Percentiles rank a stretch among this genome's conserved stretches.
These are phyloP conservation scores for Capronia americana DNA, from an alignment of 2,329 filamentous ascomycete genomes.

Conservation along the genomic window DNA sequence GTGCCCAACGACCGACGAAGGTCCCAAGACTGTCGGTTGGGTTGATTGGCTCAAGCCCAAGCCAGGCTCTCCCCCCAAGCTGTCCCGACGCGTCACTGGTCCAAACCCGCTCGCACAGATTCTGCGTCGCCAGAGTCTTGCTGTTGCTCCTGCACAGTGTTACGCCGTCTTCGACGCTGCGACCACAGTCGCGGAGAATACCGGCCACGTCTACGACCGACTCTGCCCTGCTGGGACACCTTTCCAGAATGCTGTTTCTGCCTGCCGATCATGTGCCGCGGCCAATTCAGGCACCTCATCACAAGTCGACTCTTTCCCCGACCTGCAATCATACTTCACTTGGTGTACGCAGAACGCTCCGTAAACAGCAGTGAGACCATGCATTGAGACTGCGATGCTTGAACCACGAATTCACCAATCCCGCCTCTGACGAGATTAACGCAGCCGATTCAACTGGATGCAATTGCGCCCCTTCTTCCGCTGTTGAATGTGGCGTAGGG, in stretches of 20 bases:
- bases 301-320: constrained; percentile 5
- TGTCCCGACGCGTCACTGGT: constrained; percentile 12
- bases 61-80: constrained; percentile 7
- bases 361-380: neutral
- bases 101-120: constrained; percentile 24
- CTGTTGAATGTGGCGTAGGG: neutral
- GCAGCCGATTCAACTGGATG: neutral
- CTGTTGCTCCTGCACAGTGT: constrained; percentile 20
- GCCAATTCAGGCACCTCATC: constrained; percentile 11
- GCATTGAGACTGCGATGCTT: neutral
- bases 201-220: constrained; percentile 10
- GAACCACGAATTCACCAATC: neutral
- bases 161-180: constrained; percentile 28
- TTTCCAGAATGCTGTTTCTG: constrained; percentile 9
- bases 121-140: constrained; percentile 18
- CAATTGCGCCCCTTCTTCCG: neutral
- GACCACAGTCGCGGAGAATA: constrained; percentile 4
- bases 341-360: constrained; percentile 16
- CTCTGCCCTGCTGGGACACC: constrained; percentile 11
- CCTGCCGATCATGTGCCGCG: constrained; percentile 8
- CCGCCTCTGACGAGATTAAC: neutral
- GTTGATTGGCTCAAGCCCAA: constrained; percentile 16
- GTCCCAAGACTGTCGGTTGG: constrained; percentile 6
- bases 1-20: constrained; percentile 16
- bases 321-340: constrained; percentile 18